Percentiles rank a stretch among this genome's conserved stretches.
Conservation (phyloP, 352 stramenopile genomes). For the Phytopythium litorale region DNA sequence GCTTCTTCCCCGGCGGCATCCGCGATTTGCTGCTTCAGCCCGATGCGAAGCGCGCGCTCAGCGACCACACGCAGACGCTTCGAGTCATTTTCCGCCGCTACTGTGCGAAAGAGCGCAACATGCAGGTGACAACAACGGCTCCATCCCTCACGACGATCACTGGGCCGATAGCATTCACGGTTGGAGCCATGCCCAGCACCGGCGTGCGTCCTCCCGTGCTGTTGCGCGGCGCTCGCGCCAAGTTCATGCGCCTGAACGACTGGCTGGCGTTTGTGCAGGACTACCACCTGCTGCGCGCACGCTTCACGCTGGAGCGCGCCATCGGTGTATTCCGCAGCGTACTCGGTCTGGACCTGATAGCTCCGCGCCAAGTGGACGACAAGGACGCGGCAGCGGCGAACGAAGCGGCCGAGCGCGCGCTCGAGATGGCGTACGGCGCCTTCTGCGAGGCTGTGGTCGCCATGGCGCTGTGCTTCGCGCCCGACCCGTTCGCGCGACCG, state of each 20-base stretch:
- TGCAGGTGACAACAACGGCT: slow-evolving; percentile 14
- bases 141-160: slow-evolving; percentile 14
- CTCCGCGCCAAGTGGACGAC: slow-evolving; percentile 19
- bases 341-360: slow-evolving; percentile 21
- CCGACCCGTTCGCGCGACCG: slow-evolving; percentile 55
- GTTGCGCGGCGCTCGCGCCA: slow-evolving; percentile 23
- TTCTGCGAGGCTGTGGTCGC: slow-evolving; percentile 68
- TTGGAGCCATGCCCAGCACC: no score
- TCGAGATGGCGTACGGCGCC: slow-evolving; percentile 73
- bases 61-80: slow-evolving; percentile 50
- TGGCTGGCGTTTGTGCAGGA: slow-evolving; percentile 71
- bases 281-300: slow-evolving; percentile 56
- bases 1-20: slow-evolving; percentile 34
- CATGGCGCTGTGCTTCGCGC: slow-evolving; percentile 51
- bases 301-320: slow-evolving; percentile 56
- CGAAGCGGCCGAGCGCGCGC: slow-evolving; percentile 9
- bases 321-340: slow-evolving; percentile 61
- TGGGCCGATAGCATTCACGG: slow-evolving; percentile 3
- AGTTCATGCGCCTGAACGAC: slow-evolving; percentile 64
- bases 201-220: background rate
- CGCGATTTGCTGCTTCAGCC: slow-evolving; percentile 46
- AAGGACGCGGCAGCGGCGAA: background rate
- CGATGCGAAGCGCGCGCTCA: slow-evolving; percentile 54
- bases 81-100: slow-evolving; percentile 73
- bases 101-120: slow-evolving; percentile 58